These are phyloP conservation scores for Penicillium sp. DNA, from an alignment of 2,329 filamentous ascomycete genomes.

Conservation along the genomic window DNA sequence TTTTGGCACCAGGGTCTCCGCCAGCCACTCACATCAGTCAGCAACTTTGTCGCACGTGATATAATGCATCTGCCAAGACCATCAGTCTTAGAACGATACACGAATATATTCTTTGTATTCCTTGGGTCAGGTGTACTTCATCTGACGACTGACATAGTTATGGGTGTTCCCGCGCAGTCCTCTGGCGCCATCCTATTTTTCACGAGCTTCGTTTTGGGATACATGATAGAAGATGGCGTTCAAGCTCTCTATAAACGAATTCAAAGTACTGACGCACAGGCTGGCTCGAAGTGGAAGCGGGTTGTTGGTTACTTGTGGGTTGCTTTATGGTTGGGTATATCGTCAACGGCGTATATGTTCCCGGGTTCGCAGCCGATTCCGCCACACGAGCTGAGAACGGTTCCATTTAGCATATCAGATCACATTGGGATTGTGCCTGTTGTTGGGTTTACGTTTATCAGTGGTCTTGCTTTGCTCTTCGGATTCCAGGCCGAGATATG, in stretches of 20 bases:
- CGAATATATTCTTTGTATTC: conserved; percentile 29
- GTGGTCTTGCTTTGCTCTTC: not conserved
- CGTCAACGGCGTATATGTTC: not conserved
- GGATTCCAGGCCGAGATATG: not conserved
- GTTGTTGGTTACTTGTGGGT: not conserved
- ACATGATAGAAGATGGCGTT: conserved; percentile 32
- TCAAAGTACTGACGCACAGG: not conserved
- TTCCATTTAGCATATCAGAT: not conserved
- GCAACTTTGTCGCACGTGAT: conserved; percentile 14
- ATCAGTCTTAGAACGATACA: conserved; percentile 25
- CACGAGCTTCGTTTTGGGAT: conserved; percentile 18
- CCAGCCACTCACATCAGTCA: conserved; percentile 21
- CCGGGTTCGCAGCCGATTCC: not conserved
- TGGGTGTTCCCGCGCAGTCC: conserved; percentile 14
- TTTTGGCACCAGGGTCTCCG: conserved; percentile 30
- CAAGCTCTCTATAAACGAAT: conserved; percentile 14
- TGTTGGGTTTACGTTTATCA: not conserved
- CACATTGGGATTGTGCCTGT: not conserved
- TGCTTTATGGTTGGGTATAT: not conserved
- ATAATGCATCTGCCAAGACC: conserved; percentile 16
- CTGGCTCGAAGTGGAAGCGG: not conserved
- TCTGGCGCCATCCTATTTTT: conserved; percentile 29
- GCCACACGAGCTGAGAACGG: not conserved
- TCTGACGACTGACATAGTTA: conserved; percentile 12
- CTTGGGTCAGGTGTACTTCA: conserved; percentile 27